phyloP scores from a whole-genome alignment of 352 stramenopile species.

The Plasmopara muralis region DNA sequence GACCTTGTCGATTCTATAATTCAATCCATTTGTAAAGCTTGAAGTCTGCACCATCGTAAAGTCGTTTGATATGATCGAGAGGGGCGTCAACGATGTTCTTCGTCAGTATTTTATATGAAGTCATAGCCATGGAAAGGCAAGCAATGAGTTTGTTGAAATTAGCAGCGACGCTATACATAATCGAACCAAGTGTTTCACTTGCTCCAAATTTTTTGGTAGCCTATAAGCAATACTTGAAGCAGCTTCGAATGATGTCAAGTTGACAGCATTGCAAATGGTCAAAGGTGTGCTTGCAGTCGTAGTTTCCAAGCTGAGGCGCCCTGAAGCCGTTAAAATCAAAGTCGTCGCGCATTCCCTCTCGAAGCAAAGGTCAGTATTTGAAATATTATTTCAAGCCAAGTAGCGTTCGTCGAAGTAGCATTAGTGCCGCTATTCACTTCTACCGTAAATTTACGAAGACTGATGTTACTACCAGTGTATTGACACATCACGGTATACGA shows the following conservation, averaged over 20 bases:
- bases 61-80: no score
- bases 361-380: background rate
- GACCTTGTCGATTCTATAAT: no score
- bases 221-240: background rate
- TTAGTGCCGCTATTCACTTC: background rate
- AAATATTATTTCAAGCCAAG: background rate
- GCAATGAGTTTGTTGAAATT: background rate
- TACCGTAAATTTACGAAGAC: no score
- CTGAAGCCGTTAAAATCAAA: background rate
- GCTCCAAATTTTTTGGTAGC: no score
- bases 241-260: background rate
- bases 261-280: background rate
- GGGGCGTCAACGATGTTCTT: no score
- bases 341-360: background rate
- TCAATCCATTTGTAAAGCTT: no score
- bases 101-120: background rate
- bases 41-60: no score
- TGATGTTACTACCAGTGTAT: no score
- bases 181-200: constrained; percentile 1
- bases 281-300: background rate
- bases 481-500: no score
- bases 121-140: background rate
- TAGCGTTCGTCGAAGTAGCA: background rate
- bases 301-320: background rate
- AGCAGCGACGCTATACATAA: background rate